Percentiles rank a stretch among this genome's conserved stretches.
These are phyloP conservation scores for Pseudogymnoascus sp. DNA, from an alignment of 2,329 filamentous ascomycete species.

Conservation along the genomic window DNA sequence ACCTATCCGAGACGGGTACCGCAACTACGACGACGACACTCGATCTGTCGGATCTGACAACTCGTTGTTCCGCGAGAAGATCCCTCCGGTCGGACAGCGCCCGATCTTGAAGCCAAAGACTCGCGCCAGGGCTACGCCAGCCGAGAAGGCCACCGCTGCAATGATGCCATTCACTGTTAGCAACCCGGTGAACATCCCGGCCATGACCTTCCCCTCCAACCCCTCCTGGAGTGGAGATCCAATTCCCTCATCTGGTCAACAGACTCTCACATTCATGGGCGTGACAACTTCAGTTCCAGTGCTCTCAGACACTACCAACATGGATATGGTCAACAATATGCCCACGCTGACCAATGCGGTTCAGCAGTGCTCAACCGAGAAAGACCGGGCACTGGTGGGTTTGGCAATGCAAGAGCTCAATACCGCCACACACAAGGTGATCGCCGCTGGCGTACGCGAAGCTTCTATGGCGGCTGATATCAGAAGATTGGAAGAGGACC, in stretches of 20 bases:
- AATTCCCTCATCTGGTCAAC: not conserved
- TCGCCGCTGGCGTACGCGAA: not conserved
- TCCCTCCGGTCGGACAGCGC: not conserved
- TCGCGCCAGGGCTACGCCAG: not conserved
- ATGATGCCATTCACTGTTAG: constrained; percentile 5
- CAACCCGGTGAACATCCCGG: not conserved
- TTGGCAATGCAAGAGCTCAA: not conserved
- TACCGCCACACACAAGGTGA: not conserved
- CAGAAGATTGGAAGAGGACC: not conserved
- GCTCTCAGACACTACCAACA: not conserved
- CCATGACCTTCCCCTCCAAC: not conserved
- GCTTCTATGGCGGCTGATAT: not conserved
- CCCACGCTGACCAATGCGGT: not conserved
- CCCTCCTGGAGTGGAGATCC: not conserved
- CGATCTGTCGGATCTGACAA: not conserved
- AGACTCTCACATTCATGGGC: not conserved
- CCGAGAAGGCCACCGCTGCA: not conserved
- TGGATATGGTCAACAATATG: not conserved
- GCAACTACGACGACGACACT: not conserved
- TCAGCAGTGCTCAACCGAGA: not conserved
- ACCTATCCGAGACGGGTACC: not conserved
- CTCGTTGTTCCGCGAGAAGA: not conserved
- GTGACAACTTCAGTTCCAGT: not conserved
- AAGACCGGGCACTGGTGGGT: not conserved
- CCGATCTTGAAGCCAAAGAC: not conserved